Base-by-base conservation (phyloP, 495 filamentous ascomycete species). In the Xylaria nigripes region DNA sequence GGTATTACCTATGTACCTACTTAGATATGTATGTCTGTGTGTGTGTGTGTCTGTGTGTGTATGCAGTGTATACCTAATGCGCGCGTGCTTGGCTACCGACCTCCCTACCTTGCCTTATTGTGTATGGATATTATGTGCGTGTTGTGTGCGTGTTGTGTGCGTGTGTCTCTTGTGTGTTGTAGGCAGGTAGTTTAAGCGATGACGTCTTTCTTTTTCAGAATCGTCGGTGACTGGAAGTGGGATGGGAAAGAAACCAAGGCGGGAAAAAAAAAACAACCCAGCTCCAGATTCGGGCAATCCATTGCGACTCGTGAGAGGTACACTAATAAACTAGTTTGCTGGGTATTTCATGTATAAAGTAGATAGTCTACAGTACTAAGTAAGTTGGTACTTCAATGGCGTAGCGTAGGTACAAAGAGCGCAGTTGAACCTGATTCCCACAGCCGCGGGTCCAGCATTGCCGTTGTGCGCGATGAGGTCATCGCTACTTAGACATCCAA, bases 391-490 rank as follows among this genome's bases (percentile, higher is more conserved):
- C n/a, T n/a, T n/a, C n/a, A n/a, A n/a, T n/a, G n/a, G n/a, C n/a
- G n/a, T n/a, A n/a, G n/a, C n/a, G n/a, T n/a, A n/a, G n/a, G n/a
- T n/a, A n/a, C n/a, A n/a, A n/a, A n/a, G n/a, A n/a, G n/a, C n/a
- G n/a, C n/a, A n/a, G 32, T 5, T 36, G 32, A 36, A 36, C 32
- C 5, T 36, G 32, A 36, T 36, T 36, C 32, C 32, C 32, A 36
- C 2, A 13, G 32, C 32, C 32, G 32, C 32, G 32, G 32, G 32
- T 36, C 32, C 32, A 19, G 36, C 15, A 3, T 21, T 45, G 43
- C 19, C 44, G 44, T 29, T 24, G 44, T 34, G 44, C 51, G 15
- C 32, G 25, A 54, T 54, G 51, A 54, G 51, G 51, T 54, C 51
- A 54, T 48, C 45, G 44, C 36, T 5, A 18, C n/a, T 40, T 16